Evolutionary conservation across 2,329 filamentous ascomycete genomes (phyloP), one percentile per base, ranked within the genome.

Genomic region (Arthrobotrys sphaeroides): DNA sequence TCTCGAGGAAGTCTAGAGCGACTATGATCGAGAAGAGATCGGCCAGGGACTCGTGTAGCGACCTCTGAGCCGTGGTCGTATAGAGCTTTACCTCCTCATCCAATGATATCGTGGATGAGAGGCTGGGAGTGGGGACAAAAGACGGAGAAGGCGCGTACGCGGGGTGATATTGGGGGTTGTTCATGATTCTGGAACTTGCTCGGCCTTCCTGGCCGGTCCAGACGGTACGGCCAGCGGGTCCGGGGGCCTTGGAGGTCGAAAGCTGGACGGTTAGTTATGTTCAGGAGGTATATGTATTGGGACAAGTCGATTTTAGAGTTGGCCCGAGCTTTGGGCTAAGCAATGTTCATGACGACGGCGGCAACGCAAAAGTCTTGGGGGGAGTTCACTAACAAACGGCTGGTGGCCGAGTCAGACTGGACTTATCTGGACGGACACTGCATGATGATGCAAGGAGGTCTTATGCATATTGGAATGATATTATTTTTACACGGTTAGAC

Each of bases 21-120:
- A 97, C 88, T 38, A 99, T 94, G 78, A 99, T 98, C 84, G 94
- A 97, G 84, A 98, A 99, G 22, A 99, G 90, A 83, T 99, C 95
- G 66, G 94, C 95, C 12, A 99, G 88, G 0, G 95, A 98, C 81
- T 98, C 95, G 82, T 97, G 93, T 0, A 98, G 86, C 81, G 99
- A 94, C 76, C 94, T 90, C 84, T 98, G 94, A 42, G 92, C 90
- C 79, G 91, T 90, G 20, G 90, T 96, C 40, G 92, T 90, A 57
- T 93, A 89, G 74, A 99, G 88, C 83, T 97, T 97, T 79, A 97
- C 93, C 86, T 98, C 95, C 91, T 97, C 78, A 66, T 80, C 78
- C n/a, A 80, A 78, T 45, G 79, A 80, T 69, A 79, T 77, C n/a
- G 70, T 66, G 4, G 78, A 77, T 16, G 77, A 78, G 9, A 78